A percentile compares a stretch with the other conserved stretches of the same genome.
phyloP scores from a whole-genome alignment of 208 protist species.

The Crithidia fasciculata region DNA sequence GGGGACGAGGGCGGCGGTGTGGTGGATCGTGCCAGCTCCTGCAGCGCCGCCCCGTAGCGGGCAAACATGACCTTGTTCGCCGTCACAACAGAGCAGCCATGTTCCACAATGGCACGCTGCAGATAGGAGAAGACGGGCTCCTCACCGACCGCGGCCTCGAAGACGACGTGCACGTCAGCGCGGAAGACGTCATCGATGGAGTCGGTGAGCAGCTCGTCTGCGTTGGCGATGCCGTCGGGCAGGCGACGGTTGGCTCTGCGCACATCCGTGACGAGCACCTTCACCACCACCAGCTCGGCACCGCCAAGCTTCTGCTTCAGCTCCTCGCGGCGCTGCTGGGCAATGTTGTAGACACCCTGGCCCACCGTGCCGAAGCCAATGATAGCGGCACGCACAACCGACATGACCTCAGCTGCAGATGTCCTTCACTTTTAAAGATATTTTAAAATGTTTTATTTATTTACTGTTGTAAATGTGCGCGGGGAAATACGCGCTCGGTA shows the following conservation, averaged over 20 bases:
- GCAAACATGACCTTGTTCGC: constrained; percentile 55
- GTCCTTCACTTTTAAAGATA: neutral
- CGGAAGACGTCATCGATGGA: constrained; percentile 28
- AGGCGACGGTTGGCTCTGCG: constrained; percentile 10
- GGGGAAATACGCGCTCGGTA: too few relatives aligned
- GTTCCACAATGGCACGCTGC: constrained; percentile 30
- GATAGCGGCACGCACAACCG: constrained; percentile 32
- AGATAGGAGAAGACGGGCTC: constrained; percentile 39
- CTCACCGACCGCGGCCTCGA: constrained; percentile 44
- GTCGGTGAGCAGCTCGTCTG: constrained; percentile 36
- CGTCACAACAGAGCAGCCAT: constrained; percentile 40
- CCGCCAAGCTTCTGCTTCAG: constrained; percentile 32
- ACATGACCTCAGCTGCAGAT: constrained; percentile 2
- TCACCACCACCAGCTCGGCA: constrained; percentile 32
- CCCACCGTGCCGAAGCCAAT: constrained; percentile 50
- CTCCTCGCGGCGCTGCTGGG: constrained; percentile 34
- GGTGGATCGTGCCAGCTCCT: constrained; percentile 30
- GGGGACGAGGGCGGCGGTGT: constrained; percentile 20
- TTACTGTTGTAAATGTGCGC: neutral
- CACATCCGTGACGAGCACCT: constrained; percentile 37
- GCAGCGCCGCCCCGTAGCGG: constrained; percentile 33
- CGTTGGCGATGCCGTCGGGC: constrained; percentile 22
- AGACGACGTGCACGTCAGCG: constrained; percentile 33
- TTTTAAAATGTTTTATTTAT: neutral
- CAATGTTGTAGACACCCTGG: constrained; percentile 45